Base-by-base conservation (phyloP, 2,329 filamentous ascomycete genomes). In the Metarhizium robertsii region DNA sequence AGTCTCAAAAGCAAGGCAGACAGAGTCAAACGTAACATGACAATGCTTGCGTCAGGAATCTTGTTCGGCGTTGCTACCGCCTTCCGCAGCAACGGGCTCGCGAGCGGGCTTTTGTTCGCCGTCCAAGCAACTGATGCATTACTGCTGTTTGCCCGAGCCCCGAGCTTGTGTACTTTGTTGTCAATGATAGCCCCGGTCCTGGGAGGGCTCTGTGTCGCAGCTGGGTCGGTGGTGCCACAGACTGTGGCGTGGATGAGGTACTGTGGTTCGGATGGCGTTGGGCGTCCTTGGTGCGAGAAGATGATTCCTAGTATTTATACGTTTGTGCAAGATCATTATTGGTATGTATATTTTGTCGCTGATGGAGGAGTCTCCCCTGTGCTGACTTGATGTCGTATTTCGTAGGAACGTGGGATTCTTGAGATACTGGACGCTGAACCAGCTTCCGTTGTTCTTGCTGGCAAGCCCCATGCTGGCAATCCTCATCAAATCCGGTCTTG, bases 311-410 rank as follows among this genome's bases (percentile, higher is more conserved):
- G 90, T 67, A 92, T 99, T 58, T 97, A 95, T 71, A 79, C 84
- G 0, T 97, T 88, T 76, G 92, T 97, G 2, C 94, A 99, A 67
- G 78, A 79, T 49, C 77, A 88, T 64, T 97, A 99, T 71, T 99
- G 94, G 92, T 95, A 78, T 69, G 83, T 70, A 6, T 1, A 14
- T 29, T 45, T 30, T 2, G 20, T 30, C 2, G 4, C 16, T 45
- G 16, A 20, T 18, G 42, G n/a, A 45, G n/a, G 16, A 10, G 8
- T 4, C 25, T 14, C 7, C 25, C 14, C 11, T 30, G 25, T 30
- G 45, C 45, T 48, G 45, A 29, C 25, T 51, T 11, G 16, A 42
- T 25, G 5, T 29, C 43, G 2, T 58, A 96, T 25, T 4, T 29
- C 43, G 4, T 58, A 96, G 92, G 94, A 85, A 92, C 64, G 84